A percentile compares a stretch with the other conserved stretches of the same genome.
Conservation (phyloP, 768 basidiomycete species). For the Nidularia pulvinata region DNA sequence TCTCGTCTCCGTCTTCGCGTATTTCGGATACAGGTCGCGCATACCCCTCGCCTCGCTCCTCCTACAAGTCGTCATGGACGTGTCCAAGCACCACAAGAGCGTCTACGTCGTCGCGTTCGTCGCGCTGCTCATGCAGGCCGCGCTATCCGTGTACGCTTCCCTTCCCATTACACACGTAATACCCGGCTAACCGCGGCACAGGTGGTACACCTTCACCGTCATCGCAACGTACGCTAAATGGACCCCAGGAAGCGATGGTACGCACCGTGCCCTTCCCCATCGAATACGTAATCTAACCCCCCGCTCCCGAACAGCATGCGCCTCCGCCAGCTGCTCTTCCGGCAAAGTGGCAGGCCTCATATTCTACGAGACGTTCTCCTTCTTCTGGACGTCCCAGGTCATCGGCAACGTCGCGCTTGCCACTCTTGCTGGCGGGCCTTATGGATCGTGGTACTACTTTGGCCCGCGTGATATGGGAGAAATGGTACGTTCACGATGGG, state of each 20-base stretch:
- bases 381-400: constrained; percentile 84
- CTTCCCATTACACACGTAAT: not conserved
- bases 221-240: constrained; percentile 78
- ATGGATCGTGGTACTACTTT: constrained; percentile 84
- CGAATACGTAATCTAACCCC: constrained; percentile 1
- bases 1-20: constrained; percentile 70
- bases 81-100: constrained; percentile 79
- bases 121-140: constrained; percentile 72
- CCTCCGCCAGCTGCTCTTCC: constrained; percentile 54
- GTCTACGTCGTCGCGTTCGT: constrained; percentile 79
- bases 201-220: constrained; percentile 78
- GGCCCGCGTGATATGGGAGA: constrained; percentile 66
- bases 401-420: constrained; percentile 77
- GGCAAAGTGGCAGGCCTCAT: constrained; percentile 78
- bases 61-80: constrained; percentile 82
- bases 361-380: constrained; percentile 81
- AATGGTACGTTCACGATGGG: constrained; percentile 43
- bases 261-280: constrained; percentile 13
- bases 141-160: constrained; percentile 58
- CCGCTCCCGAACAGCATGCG: constrained; percentile 40
- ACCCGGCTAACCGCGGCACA: constrained; percentile 17
- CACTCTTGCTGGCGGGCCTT: constrained; percentile 81
- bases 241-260: constrained; percentile 77
- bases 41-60: constrained; percentile 81
- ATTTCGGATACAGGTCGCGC: constrained; percentile 71